These are phyloP conservation scores for Wakefieldia striispora DNA, from an alignment of 768 basidiomycete species.

Conservation along the genomic window DNA sequence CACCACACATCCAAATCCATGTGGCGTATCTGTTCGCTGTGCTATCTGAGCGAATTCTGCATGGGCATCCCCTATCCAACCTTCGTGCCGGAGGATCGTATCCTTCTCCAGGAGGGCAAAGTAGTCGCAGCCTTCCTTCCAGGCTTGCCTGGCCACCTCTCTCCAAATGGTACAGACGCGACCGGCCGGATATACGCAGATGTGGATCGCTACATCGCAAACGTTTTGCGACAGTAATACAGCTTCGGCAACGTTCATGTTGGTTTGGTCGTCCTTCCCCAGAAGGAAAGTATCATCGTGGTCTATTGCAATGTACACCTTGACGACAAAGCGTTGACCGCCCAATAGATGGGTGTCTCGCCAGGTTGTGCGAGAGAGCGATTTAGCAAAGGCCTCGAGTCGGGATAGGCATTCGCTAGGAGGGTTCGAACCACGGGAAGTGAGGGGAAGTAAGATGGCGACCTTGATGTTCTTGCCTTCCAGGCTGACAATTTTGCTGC, in stretches of 20 bases:
- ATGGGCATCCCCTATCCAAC: slow-evolving; percentile 49
- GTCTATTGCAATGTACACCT: slow-evolving; percentile 55
- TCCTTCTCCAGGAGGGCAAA: slow-evolving; percentile 56
- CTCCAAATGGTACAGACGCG: slow-evolving; percentile 56
- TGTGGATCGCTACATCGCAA: slow-evolving; percentile 33
- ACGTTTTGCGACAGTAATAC: slow-evolving; percentile 40
- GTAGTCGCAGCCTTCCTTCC: slow-evolving; percentile 48
- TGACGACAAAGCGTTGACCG: slow-evolving; percentile 33
- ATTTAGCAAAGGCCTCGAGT: slow-evolving; percentile 42
- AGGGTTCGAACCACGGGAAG: slow-evolving; percentile 41
- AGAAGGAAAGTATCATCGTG: slow-evolving; percentile 44
- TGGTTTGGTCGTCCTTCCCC: slow-evolving; percentile 4
- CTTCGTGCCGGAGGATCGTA: slow-evolving; percentile 45
- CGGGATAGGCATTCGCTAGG: slow-evolving; percentile 41
- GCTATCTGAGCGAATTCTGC: slow-evolving; percentile 38
- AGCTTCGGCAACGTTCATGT: slow-evolving; percentile 33
- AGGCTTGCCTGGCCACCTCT: slow-evolving; percentile 46
- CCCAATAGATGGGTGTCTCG: slow-evolving; percentile 37
- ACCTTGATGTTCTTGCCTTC: slow-evolving; percentile 36
- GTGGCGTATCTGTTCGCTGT: slow-evolving; percentile 28
- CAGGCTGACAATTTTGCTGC: slow-evolving; percentile 42
- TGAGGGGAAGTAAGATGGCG: slow-evolving; percentile 57
- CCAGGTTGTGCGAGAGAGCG: slow-evolving; percentile 46
- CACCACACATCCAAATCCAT: slow-evolving; percentile 55
- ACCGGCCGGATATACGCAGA: slow-evolving; percentile 41